These are phyloP conservation scores for Rhypophila decipiens DNA, from an alignment of 495 filamentous ascomycete genomes.

Conservation along the genomic window DNA sequence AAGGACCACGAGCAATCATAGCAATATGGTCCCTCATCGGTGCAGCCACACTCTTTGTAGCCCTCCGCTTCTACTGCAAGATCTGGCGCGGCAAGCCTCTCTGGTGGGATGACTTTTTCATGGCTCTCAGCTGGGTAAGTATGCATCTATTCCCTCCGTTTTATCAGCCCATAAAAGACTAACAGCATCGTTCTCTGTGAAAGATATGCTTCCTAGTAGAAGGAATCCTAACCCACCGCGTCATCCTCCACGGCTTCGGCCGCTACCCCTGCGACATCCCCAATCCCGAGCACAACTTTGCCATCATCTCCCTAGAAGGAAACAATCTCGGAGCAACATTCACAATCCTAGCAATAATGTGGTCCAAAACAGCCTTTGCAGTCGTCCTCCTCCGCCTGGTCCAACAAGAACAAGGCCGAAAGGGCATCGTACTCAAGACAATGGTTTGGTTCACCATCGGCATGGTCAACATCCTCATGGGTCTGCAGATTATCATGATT, in stretches of 20 bases:
- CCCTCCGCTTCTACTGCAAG: slow-evolving; percentile 26
- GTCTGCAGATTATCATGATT: slow-evolving; percentile 27
- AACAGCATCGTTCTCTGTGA: too few relatives aligned
- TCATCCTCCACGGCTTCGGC: slow-evolving; percentile 20
- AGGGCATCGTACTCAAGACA: slow-evolving; percentile 4
- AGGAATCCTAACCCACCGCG: slow-evolving; percentile 1
- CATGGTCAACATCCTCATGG: slow-evolving; percentile 27
- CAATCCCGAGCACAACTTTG: slow-evolving; percentile 1
- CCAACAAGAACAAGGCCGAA: too few relatives aligned
- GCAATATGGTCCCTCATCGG: slow-evolving; percentile 13
- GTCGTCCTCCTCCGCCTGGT: slow-evolving; percentile 13
- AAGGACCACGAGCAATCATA: slow-evolving; percentile 4
- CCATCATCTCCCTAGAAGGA: slow-evolving; percentile 10
- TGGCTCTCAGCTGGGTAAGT: slow-evolving; percentile 20
- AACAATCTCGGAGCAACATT: slow-evolving; percentile 11
- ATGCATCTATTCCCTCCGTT: neutral
- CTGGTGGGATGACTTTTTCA: slow-evolving; percentile 27
- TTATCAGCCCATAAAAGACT: too few relatives aligned
- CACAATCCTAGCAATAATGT: slow-evolving; percentile 11
- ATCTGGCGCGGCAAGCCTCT: slow-evolving; percentile 10
- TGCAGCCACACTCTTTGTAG: slow-evolving; percentile 15
- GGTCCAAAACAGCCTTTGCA: slow-evolving; percentile 27
- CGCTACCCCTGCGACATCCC: slow-evolving; percentile 23
- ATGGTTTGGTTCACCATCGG: slow-evolving; percentile 24
- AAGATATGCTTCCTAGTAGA: slow-evolving; percentile 9